Evolutionary conservation across 2,329 filamentous ascomycete species (phyloP), one percentile per base, ranked within the genome.

Genomic region (Trichophaea hybrida): DNA sequence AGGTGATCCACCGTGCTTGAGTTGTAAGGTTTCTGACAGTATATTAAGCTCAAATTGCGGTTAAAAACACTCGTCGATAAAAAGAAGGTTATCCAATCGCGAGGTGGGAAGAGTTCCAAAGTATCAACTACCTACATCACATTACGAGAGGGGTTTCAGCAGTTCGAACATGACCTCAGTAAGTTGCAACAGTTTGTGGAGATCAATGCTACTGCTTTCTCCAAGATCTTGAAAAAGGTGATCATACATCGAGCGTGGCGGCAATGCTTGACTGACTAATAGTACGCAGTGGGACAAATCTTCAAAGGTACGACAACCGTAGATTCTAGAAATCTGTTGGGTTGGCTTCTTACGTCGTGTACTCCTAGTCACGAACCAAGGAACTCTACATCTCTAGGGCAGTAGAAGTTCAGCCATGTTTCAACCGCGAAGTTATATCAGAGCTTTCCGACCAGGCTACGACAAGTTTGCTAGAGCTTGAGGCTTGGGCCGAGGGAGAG

Each of bases 101-200:
- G 90, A 56, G 79, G 77, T 46, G 24, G 43, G n/a, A 83, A 85
- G 13, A 80, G 85, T 61, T 94, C 90, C 13, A 87, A 93, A 72
- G 80, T 88, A 13, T 95, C 93, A 1, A 88, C 90, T 59, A 93
- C 93, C 72, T 96, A 96, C 70, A 89, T 93, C 35, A 93, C 90
- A 0, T 78, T 98, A 17, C 88, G 97, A 71, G 93, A 98, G 75
- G 93, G 93, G 10, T 94, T 97, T 70, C 89, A 95, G 68, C 88
- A 97, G 72, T 98, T 98, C 72, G 90, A 90, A 70, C 91, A 87
- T 70, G 93, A 98, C 71, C 75, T 98, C 50, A 95, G 95, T 75
- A 98, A 98, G 74, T 80, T 98, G 13, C 89, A 82, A 72, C 93
- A 97, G 76, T 98, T 97, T 73, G 89, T 98, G 65, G 91, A 97